Base-by-base conservation (phyloP, 768 basidiomycete species). In the Rhizopogon salebrosus region DNA sequence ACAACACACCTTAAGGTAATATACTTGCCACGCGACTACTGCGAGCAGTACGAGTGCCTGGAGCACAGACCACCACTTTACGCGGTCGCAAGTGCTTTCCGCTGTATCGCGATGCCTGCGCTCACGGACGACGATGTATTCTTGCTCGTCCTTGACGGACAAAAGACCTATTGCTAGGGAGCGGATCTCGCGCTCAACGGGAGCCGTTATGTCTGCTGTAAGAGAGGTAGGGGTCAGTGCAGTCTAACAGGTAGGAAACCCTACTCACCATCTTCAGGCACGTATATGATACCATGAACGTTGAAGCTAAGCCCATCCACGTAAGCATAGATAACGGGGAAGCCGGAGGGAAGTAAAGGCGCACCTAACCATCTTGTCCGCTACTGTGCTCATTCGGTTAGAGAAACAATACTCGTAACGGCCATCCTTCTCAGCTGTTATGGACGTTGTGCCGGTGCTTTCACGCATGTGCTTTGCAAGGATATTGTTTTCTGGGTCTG, bases 51-150 rank as follows among this genome's bases (percentile, higher is more conserved):
- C 88, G 37, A 90, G 65, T 4, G 89, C 79, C 69, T 99, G 97
- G 6, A 93, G 67, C 55, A 99, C 85, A 2, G 93, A 95, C 97
- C 97, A 99, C 93, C 93, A 98, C 73, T 98, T 98, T 49, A 99
- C 95, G 36, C 97, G 84, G 36, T 88, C 80, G 67, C 98, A 98
- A 18, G 91, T 92, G 1, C 82, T 95, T 76, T 90, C 91, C 8
- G 92, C 87, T 48, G 97, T 99, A 68, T 98, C 92, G 51, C 97
- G 79, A 69, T 99, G 97, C 38, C 86, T 86, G 54, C 80, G 80
- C 70, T 99, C 97, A 46, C 97, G 82, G 26, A 98, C 85, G 29
- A 95, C 89, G 57, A 99, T 94, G 71, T 99, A 99, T 70, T 98
- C 97, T 67, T 98, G 95, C 68, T 99, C 97, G 64, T 99, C 97